These are phyloP conservation scores for Phytopythium chamaehyphon DNA, from an alignment of 352 stramenopile genomes.

Conservation along the genomic window DNA sequence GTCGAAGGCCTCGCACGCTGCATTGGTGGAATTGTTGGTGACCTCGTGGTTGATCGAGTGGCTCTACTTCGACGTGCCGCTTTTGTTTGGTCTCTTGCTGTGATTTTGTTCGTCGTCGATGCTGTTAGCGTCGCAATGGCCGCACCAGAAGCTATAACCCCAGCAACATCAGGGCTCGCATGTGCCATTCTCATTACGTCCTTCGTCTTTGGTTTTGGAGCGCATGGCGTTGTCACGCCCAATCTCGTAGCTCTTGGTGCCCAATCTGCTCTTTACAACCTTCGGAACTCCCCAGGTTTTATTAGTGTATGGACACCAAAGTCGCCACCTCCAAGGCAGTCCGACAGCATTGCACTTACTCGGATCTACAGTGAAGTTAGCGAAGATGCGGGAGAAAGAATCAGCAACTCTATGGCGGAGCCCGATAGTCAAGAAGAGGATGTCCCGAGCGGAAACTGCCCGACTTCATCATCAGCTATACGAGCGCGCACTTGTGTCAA, in stretches of 20 bases:
- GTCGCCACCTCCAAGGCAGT: neutral
- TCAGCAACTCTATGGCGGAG: conserved; percentile 1
- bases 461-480: neutral
- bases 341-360: neutral
- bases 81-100: conserved; percentile 41
- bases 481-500: conserved; percentile 5
- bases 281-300: neutral
- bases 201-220: conserved; percentile 32
- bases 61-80: conserved; percentile 30
- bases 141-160: neutral
- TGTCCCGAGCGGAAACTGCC: neutral
- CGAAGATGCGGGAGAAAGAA: conserved; percentile 1
- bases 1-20: conserved; percentile 51
- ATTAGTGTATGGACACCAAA: conserved; percentile 3
- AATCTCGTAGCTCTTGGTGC: conserved; percentile 50
- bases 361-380: conserved; percentile 4
- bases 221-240: conserved; percentile 43
- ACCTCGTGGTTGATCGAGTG: conserved; percentile 43
- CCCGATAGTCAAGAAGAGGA: neutral
- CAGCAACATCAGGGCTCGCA: conserved; percentile 19
- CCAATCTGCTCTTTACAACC: conserved; percentile 18
- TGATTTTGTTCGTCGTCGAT: conserved; percentile 40
- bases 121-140: conserved; percentile 10
- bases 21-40: conserved; percentile 42
- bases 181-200: conserved; percentile 28